phyloP scores from a whole-genome alignment of 1,139 yeast species.

The Yamadazyma atmosphaerica region DNA sequence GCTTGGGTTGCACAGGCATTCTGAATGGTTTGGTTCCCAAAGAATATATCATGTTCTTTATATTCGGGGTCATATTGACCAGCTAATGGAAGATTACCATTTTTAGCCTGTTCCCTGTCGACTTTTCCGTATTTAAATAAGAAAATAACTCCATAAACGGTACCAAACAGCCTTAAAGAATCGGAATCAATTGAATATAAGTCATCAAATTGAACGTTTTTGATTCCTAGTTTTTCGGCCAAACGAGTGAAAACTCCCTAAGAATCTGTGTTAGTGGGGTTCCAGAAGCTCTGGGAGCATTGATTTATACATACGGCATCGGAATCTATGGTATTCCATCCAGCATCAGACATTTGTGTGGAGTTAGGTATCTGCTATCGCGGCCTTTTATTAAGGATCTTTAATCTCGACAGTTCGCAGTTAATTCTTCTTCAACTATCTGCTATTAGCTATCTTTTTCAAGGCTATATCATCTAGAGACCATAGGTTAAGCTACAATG shows the following conservation, averaged over 20 bases:
- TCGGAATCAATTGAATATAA: conserved; percentile 55
- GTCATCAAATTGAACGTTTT: conserved; percentile 61
- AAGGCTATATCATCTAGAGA: too few relatives aligned
- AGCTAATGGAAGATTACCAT: conserved; percentile 35
- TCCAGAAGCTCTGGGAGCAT: too few relatives aligned
- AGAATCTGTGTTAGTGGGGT: conserved; percentile 9
- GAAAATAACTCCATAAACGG: conserved; percentile 62
- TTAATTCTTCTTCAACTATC: too few relatives aligned
- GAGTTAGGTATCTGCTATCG: too few relatives aligned
- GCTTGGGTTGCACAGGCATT: conserved; percentile 84
- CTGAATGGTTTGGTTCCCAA: conserved; percentile 66
- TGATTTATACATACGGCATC: conserved; percentile 55
- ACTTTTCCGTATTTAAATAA: conserved; percentile 59
- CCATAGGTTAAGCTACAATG: too few relatives aligned
- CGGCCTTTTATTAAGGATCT: too few relatives aligned
- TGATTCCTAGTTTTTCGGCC: conserved; percentile 57
- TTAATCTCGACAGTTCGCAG: not conserved
- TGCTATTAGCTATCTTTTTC: too few relatives aligned
- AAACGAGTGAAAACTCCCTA: conserved; percentile 71
- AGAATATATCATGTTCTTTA: conserved; percentile 45
- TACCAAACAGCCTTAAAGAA: conserved; percentile 38
- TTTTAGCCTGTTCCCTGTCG: conserved; percentile 30
- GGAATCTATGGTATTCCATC: conserved; percentile 73
- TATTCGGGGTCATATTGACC: conserved; percentile 48
- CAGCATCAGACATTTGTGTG: conserved; percentile 19